These are phyloP conservation scores for Zymoseptoria crescenta DNA, from an alignment of 2,329 filamentous ascomycete genomes.

Conservation along the genomic window DNA sequence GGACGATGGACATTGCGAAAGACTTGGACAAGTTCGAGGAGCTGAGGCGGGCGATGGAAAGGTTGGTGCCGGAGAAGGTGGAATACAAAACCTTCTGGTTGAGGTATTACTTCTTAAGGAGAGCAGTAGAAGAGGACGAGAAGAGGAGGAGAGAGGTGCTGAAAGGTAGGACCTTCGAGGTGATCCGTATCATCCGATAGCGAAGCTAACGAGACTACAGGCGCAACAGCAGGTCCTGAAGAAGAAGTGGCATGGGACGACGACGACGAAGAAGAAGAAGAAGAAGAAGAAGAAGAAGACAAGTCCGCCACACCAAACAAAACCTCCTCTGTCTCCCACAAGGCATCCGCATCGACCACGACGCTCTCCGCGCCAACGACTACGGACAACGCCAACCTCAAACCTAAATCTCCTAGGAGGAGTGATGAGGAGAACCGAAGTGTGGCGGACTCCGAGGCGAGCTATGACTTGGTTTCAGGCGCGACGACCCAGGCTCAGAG, in stretches of 20 bases:
- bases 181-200: no score
- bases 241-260: constrained; percentile 64
- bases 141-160: constrained; percentile 78
- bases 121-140: constrained; percentile 90
- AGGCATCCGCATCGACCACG: constrained; percentile 23
- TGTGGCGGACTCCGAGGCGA: constrained; percentile 86
- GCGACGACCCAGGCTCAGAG: constrained; percentile 69
- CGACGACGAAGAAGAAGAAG: constrained; percentile 58
- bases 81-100: constrained; percentile 87
- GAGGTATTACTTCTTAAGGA: constrained; percentile 88
- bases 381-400: constrained; percentile 6
- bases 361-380: constrained; percentile 22
- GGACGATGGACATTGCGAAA: constrained; percentile 72
- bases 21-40: constrained; percentile 84
- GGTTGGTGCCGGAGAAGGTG: constrained; percentile 86
- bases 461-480: constrained; percentile 82
- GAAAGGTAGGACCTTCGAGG: constrained; percentile 59
- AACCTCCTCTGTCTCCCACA: constrained; percentile 5
- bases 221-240: constrained; percentile 64
- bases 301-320: constrained; percentile 32
- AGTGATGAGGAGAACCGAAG: constrained; percentile 67
- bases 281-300: constrained; percentile 50
- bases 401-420: constrained; percentile 19
- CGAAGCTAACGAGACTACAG: constrained; percentile 32
- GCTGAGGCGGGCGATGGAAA: constrained; percentile 83